A percentile compares a stretch with the other conserved stretches of the same genome.
Evolutionary conservation across 179 eudicot species (phyloP).

Genomic region (Amaranthus tricolor): DNA sequence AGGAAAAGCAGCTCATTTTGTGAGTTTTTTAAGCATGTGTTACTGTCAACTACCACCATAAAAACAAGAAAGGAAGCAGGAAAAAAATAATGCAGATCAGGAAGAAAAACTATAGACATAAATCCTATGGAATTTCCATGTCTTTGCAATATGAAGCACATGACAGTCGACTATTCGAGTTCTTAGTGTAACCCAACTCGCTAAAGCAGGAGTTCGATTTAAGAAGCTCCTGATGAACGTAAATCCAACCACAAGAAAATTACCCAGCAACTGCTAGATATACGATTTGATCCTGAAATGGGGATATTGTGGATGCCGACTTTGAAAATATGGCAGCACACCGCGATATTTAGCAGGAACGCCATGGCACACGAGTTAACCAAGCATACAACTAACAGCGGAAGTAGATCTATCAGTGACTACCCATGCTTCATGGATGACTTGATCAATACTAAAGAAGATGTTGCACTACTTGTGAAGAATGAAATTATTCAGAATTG

Average conservation of each 20-base stretch:
- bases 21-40: slow-evolving; percentile 14
- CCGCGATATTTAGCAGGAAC: slow-evolving; percentile 24
- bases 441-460: slow-evolving; percentile 18
- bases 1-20: neutral
- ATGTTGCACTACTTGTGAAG: slow-evolving; percentile 10
- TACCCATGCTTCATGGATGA: slow-evolving; percentile 22
- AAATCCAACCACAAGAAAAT: neutral
- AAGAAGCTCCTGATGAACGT: too few species aligned
- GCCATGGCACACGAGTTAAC: slow-evolving; percentile 19
- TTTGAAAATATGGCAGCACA: slow-evolving; percentile 23
- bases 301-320: neutral
- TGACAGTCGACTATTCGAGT: neutral
- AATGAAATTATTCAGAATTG: slow-evolving; percentile 16
- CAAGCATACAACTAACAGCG: slow-evolving; percentile 9
- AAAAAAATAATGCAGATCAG: neutral
- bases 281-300: neutral
- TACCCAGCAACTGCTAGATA: neutral
- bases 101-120: too few species aligned
- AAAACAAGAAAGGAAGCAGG: too few species aligned
- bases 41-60: neutral
- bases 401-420: too few species aligned
- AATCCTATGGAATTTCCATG: neutral
- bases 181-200: slow-evolving; percentile 9
- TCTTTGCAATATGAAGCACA: slow-evolving; percentile 10
- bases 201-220: slow-evolving; percentile 10